Percentiles rank a stretch among this genome's conserved stretches.
These are phyloP conservation scores for Microbotryum lychnidis-dioicae DNA, from an alignment of 1,284 basidiomycete species.

Conservation along the genomic window DNA sequence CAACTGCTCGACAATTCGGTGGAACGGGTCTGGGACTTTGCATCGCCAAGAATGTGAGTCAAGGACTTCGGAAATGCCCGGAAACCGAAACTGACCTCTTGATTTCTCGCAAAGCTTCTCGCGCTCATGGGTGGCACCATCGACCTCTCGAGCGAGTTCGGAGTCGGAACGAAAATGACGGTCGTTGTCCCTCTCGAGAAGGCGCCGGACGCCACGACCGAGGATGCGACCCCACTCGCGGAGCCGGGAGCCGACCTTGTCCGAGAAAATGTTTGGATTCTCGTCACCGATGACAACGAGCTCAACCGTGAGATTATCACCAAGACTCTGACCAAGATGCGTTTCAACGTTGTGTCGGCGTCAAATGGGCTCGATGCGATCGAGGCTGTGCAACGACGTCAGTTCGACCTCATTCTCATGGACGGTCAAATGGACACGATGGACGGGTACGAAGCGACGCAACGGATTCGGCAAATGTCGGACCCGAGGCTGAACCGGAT, in stretches of 20 bases:
- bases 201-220: background rate
- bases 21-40: constrained; percentile 27
- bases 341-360: constrained; percentile 37
- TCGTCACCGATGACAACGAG: constrained; percentile 31
- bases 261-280: constrained; percentile 16
- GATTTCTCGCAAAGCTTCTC: constrained; percentile 13
- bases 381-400: constrained; percentile 10
- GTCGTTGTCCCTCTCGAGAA: constrained; percentile 28
- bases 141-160: constrained; percentile 19
- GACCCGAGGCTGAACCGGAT: constrained; percentile 6
- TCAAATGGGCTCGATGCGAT: constrained; percentile 34
- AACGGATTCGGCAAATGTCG: constrained; percentile 17
- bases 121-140: constrained; percentile 28
- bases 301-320: constrained; percentile 30
- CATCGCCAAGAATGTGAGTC: no score
- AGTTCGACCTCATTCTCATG: constrained; percentile 30
- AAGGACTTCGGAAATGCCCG: background rate
- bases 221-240: background rate
- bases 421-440: constrained; percentile 30
- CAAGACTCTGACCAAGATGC: constrained; percentile 34
- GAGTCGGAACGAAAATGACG: constrained; percentile 21
- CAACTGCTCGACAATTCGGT: constrained; percentile 27
- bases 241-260: background rate
- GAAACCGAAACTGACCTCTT: background rate
- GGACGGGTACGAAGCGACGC: constrained; percentile 31